A percentile compares a stretch with the other conserved stretches of the same genome.
Conservation (phyloP, 495 filamentous ascomycete species). For the Hapsidospora chrysogenum region DNA sequence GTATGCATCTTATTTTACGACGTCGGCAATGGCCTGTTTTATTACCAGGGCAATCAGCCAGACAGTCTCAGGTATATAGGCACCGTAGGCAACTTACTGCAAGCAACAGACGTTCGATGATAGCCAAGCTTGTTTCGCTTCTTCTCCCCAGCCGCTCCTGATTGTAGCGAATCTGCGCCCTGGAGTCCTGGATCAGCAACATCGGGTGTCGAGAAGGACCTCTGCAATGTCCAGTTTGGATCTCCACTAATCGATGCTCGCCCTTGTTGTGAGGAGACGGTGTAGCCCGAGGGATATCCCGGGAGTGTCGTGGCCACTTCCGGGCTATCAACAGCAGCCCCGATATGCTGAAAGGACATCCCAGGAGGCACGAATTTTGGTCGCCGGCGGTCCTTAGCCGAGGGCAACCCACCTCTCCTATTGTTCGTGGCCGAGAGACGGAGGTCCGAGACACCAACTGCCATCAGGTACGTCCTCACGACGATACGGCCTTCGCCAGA, state of each 20-base stretch:
- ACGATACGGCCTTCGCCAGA: no score
- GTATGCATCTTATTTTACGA: slow-evolving; percentile 87
- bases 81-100: slow-evolving; percentile 49
- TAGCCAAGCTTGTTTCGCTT: slow-evolving; percentile 94
- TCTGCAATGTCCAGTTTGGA: not conserved
- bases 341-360: not conserved
- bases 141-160: slow-evolving; percentile 67
- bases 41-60: no score
- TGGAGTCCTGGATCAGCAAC: no score
- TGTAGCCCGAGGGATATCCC: slow-evolving; percentile 22
- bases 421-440: no score
- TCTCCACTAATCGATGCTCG: not conserved
- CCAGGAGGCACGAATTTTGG: no score
- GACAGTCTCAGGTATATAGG: no score
- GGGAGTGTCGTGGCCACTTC: slow-evolving; percentile 25
- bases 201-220: slow-evolving; percentile 3
- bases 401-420: no score
- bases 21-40: slow-evolving; percentile 88
- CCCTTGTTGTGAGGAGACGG: slow-evolving; percentile 4
- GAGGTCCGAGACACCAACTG: no score
- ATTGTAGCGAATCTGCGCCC: no score
- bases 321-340: not conserved
- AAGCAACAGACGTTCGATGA: slow-evolving; percentile 92
- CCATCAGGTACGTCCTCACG: no score
- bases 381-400: no score